Conservation (phyloP, 495 filamentous ascomycete species). For the Penicillium pancosmium region DNA sequence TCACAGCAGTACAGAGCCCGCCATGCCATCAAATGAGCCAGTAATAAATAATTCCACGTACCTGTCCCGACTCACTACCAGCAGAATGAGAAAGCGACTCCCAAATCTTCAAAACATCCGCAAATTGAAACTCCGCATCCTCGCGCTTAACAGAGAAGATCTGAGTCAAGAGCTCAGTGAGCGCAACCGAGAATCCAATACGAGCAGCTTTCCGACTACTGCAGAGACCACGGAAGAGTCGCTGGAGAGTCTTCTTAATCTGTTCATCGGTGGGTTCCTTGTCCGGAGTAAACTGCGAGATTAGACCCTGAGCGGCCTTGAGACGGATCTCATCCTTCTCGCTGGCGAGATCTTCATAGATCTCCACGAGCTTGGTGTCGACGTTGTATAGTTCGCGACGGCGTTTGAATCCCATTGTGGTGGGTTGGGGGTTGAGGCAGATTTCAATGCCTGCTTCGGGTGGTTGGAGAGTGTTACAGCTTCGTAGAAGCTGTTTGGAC, state of each 20-base stretch:
- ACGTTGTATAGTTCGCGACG: constrained; percentile 48
- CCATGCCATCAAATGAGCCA: background rate
- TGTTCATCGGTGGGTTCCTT: constrained; percentile 44
- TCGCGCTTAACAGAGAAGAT: constrained; percentile 41
- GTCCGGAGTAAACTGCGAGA: constrained; percentile 50
- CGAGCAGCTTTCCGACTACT: constrained; percentile 88
- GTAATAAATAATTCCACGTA: constrained; percentile 24
- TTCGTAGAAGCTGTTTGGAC: constrained; percentile 15
- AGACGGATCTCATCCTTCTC: constrained; percentile 54
- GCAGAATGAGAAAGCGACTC: constrained; percentile 66
- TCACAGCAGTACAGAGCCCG: constrained; percentile 7
- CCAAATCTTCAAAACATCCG: constrained; percentile 63
- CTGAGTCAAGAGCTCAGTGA: constrained; percentile 77
- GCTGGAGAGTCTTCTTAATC: constrained; percentile 49
- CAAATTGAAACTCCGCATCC: constrained; percentile 42
- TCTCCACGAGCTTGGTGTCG: constrained; percentile 54
- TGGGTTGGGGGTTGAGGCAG: constrained; percentile 1
- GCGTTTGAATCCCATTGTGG: constrained; percentile 40
- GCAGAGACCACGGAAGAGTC: constrained; percentile 85
- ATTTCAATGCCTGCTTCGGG: constrained; percentile 8
- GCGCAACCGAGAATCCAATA: constrained; percentile 85
- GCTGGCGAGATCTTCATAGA: constrained; percentile 58
- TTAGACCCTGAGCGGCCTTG: constrained; percentile 48
- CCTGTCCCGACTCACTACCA: constrained; percentile 66
- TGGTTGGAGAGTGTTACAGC: constrained; percentile 11